Base-by-base conservation (phyloP, 306 rosid species). In the Potentilla sterilis region DNA sequence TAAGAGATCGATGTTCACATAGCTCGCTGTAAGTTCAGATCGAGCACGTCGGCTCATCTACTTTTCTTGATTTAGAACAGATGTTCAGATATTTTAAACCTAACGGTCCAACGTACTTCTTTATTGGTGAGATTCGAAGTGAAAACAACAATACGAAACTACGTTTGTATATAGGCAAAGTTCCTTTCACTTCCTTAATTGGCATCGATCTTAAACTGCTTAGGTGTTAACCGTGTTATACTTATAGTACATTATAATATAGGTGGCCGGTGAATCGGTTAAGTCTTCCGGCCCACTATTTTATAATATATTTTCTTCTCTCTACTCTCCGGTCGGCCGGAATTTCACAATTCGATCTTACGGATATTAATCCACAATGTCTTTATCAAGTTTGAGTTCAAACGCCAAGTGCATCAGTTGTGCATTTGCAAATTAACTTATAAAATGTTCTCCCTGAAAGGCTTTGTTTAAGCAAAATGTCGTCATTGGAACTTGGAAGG, bases 71-170 rank as follows among this genome's bases (percentile, higher is more conserved):
- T 28, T 48, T 42, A 64, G 57, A 82, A 80, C 82, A 40, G 67
- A 47, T 13, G 70, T 72, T 79, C 84, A 70, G 57, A 68, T 24
- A n/a, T 54, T 16, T 15, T 13, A 42, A 52, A 67, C 70, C 74
- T 64, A 83, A 58, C 75, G n/a, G 55, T 74, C 76, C 55, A 75
- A 62, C 49, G 14, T 44, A 44, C 16, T 58, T 22, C 37, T 24
- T 3, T 24, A 58, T 55, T 55, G 62, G 28, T 55, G 62, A 28
- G 28, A n/a, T n/a, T n/a, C n/a, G n/a, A 28, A 28, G 28, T 28
- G 28, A n/a, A 14, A n/a, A 55, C 58, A 6, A 18, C 3, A 18
- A 4, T 6, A 6, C 9, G 58, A 51, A 51, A 18, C 57, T 51
- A 16, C 22, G 12, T 49, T 15, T 6, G 14, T 49, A 12, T 16